Conservation (phyloP, 176 grass and related monocot species). For the Elymus sibiricus region DNA sequence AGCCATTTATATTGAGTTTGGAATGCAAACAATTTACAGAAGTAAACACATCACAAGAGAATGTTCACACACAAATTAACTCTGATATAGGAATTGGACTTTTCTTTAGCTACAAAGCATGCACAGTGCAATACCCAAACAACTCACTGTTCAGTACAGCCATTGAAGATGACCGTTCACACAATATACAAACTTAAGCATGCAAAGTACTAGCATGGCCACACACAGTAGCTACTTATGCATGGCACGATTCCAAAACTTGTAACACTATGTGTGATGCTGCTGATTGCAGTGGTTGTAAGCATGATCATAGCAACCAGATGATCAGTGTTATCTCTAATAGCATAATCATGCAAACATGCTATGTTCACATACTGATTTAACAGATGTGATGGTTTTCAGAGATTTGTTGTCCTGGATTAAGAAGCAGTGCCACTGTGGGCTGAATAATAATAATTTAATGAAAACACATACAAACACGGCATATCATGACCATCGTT, state of each 20-base stretch:
- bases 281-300: neutral
- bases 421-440: no score
- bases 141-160: neutral
- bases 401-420: no score
- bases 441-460: no score
- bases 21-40: neutral
- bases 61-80: neutral
- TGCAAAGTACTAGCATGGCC: neutral
- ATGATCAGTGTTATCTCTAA: no score
- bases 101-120: neutral
- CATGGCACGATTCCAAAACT: neutral
- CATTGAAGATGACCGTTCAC: neutral
- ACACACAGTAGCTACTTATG: neutral
- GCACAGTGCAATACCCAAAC: neutral
- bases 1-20: neutral
- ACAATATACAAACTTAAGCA: neutral
- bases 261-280: neutral
- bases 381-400: no score
- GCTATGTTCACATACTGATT: no score
- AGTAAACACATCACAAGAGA: neutral
- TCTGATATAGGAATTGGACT: neutral
- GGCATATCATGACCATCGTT: no score
- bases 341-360: no score
- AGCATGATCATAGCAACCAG: neutral
- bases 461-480: no score